A percentile compares a stretch with the other conserved stretches of the same genome.
phyloP scores from a whole-genome alignment of 2,329 filamentous ascomycete genomes.

The Immersiporthe knoxdaviesiana region DNA sequence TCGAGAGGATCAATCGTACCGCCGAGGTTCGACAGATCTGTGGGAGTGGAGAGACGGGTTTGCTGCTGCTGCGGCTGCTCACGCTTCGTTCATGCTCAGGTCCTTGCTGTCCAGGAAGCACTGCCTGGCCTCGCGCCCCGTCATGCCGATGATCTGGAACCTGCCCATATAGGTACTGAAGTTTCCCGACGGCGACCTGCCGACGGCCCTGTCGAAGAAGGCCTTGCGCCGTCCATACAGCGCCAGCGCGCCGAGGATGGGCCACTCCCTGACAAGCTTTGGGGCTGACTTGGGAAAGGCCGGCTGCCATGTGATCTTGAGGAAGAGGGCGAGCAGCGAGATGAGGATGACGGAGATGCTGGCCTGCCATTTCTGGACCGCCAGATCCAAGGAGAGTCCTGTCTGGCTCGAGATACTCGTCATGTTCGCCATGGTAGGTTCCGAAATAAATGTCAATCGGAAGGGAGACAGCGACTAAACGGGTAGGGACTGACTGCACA shows the following conservation, averaged over 20 bases:
- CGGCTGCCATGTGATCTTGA: slow-evolving; percentile 34
- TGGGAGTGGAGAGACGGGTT: not conserved
- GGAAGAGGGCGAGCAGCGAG: slow-evolving; percentile 29
- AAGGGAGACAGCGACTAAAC: not conserved
- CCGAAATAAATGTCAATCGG: not conserved
- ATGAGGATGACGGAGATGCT: slow-evolving; percentile 34
- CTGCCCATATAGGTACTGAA: slow-evolving; percentile 55
- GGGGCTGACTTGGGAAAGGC: slow-evolving; percentile 35
- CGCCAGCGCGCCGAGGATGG: slow-evolving; percentile 45
- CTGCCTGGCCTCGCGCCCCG: slow-evolving; percentile 47
- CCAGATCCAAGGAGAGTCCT: not conserved
- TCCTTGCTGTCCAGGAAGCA: slow-evolving; percentile 51
- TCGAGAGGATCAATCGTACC: not conserved
- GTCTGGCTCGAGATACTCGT: not conserved
- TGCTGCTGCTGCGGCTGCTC: slow-evolving; percentile 33
- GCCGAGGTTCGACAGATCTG: not conserved
- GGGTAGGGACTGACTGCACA: not conserved
- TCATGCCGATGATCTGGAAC: slow-evolving; percentile 48
- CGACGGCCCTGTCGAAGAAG: slow-evolving; percentile 42
- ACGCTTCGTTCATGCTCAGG: slow-evolving; percentile 49
- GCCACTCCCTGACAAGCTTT: slow-evolving; percentile 35
- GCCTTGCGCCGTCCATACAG: slow-evolving; percentile 51
- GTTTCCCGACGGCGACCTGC: slow-evolving; percentile 44
- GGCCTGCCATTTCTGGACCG: slow-evolving; percentile 30
- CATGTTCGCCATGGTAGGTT: not conserved